These are phyloP conservation scores for Kwoniella sp. DNA, from an alignment of 768 basidiomycete species.

Conservation along the genomic window DNA sequence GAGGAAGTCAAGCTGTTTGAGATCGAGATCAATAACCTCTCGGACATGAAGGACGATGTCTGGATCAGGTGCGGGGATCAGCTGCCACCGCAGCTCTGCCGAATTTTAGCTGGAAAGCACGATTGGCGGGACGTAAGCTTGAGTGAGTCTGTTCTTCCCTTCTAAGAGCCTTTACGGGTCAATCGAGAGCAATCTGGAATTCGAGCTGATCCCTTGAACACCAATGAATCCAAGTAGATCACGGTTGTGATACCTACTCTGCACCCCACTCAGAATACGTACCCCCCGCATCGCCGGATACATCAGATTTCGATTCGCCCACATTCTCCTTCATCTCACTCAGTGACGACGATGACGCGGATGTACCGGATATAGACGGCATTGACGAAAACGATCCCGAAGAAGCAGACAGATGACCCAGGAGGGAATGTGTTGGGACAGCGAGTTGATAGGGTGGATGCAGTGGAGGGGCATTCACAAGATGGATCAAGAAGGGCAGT, in stretches of 20 bases:
- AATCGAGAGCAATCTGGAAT: no score
- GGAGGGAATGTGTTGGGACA: no score
- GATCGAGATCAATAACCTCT: conserved; percentile 43
- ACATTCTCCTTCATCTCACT: conserved; percentile 18
- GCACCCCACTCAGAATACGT: conserved; percentile 5
- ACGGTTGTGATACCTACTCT: conserved; percentile 7
- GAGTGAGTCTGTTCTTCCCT: conserved; percentile 22
- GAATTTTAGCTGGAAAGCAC: conserved; percentile 38
- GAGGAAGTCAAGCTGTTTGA: conserved; percentile 40
- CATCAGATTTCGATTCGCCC: conserved; percentile 21
- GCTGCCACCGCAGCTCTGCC: conserved; percentile 43
- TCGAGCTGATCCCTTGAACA: no score
- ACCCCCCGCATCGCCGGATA: conserved; percentile 11
- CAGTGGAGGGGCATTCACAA: no score
- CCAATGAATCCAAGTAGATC: not conserved
- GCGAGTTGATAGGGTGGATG: no score
- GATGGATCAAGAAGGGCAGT: no score
- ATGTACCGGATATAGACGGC: not conserved
- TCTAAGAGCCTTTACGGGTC: not conserved
- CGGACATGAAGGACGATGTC: conserved; percentile 43
- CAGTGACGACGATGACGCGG: conserved; percentile 12
- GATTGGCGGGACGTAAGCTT: conserved; percentile 34
- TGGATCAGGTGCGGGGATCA: conserved; percentile 41
- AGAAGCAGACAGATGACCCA: no score
- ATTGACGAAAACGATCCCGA: not conserved